These are phyloP conservation scores for Cercophora sp. DNA, from an alignment of 495 filamentous ascomycete genomes.

Conservation along the genomic window DNA sequence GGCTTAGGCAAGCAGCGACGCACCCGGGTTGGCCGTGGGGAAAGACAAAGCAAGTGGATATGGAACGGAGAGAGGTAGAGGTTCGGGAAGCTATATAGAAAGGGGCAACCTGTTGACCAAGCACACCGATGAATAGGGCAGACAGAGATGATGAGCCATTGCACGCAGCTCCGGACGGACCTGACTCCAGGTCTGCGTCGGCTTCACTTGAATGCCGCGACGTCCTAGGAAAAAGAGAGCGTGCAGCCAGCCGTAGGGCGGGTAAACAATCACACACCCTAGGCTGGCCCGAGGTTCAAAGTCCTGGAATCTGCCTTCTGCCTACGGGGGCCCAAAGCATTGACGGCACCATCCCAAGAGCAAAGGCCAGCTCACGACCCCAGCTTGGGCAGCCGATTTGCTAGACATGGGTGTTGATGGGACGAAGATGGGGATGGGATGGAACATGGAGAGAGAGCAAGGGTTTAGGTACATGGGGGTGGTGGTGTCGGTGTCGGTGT, in stretches of 20 bases:
- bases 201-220: too few relatives aligned
- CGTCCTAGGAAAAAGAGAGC: too few relatives aligned
- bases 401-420: background rate
- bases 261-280: background rate
- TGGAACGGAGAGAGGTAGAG: slow-evolving; percentile 3
- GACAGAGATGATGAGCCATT: background rate
- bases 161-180: background rate
- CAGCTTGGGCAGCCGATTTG: background rate
- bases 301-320: slow-evolving; percentile 3
- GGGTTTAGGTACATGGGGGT: background rate
- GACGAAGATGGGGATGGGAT: slow-evolving; percentile 1
- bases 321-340: background rate
- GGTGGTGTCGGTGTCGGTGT: background rate
- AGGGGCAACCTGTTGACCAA: slow-evolving; percentile 16
- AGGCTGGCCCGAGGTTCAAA: background rate
- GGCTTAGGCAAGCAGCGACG: background rate
- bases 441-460: too few relatives aligned
- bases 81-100: slow-evolving; percentile 33
- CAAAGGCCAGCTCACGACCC: background rate
- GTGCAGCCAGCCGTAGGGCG: background rate
- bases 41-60: background rate
- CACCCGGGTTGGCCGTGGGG: slow-evolving; percentile 16
- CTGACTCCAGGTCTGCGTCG: too few relatives aligned
- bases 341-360: background rate
- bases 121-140: background rate